Evolutionary conservation across 495 filamentous ascomycete genomes (phyloP).

Genomic region (Schizothecium vesticola): DNA sequence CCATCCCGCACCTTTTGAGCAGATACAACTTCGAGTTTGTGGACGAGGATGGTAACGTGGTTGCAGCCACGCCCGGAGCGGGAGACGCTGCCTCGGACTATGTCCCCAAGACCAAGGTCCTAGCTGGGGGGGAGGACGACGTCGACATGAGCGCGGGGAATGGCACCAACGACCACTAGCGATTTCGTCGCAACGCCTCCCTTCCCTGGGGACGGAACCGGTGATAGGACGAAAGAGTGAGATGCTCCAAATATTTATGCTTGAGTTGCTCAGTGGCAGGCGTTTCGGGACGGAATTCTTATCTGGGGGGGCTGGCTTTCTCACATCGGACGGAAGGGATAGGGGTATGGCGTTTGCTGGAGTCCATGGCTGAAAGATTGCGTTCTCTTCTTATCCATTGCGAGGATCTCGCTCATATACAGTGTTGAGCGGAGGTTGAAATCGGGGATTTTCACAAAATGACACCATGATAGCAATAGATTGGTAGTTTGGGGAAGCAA

Average conservation of each 20-base stretch:
- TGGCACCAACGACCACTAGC: slow-evolving; percentile 10
- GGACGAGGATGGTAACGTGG: slow-evolving; percentile 87
- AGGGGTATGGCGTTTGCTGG: not conserved
- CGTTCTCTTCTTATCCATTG: not conserved
- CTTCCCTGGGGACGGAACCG: not conserved
- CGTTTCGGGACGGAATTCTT: not conserved
- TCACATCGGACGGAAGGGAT: not conserved
- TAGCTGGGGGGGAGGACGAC: slow-evolving; percentile 70
- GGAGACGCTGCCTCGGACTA: slow-evolving; percentile 38
- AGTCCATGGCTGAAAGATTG: not conserved
- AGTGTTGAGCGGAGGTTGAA: not conserved
- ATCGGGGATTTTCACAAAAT: not conserved
- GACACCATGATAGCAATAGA: not conserved
- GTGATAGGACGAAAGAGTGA: not conserved
- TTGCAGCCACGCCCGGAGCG: slow-evolving; percentile 76
- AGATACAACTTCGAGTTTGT: slow-evolving; percentile 97
- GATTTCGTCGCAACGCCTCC: not conserved
- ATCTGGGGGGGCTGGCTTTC: not conserved
- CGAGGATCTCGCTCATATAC: not conserved
- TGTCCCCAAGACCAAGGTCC: slow-evolving; percentile 64
- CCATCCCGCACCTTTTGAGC: slow-evolving; percentile 89
- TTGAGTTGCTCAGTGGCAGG: not conserved
- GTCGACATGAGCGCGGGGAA: slow-evolving; percentile 44
- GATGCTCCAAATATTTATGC: not conserved
- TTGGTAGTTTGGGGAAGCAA: not conserved